phyloP scores from a whole-genome alignment of 106 monocot species.

The Agapanthus africanus region DNA sequence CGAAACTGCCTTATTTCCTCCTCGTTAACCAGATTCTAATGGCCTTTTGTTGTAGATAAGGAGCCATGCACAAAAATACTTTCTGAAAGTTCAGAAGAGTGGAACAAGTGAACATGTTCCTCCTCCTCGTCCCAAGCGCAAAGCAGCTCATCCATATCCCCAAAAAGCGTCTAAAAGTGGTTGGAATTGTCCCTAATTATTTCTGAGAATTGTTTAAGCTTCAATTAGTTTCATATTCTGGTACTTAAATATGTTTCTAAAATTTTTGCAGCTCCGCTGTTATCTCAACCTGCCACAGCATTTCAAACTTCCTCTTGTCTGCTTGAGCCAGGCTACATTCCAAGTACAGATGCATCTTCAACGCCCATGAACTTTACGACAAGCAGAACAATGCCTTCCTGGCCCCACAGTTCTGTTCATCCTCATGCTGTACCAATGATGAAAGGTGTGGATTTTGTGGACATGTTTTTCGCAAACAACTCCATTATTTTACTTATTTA shows the following conservation, averaged over 20 bases:
- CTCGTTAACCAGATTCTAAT: conserved; percentile 5
- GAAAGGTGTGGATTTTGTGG: conserved; percentile 37
- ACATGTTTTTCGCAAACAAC: background rate
- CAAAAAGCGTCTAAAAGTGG: conserved; percentile 92
- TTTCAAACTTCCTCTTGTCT: conserved; percentile 45
- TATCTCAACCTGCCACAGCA: conserved; percentile 33
- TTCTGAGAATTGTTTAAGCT: background rate
- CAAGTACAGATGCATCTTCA: conserved; percentile 54
- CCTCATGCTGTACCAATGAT: conserved; percentile 25
- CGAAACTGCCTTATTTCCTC: too few relatives aligned
- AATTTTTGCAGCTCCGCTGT: conserved; percentile 27
- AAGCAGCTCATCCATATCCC: conserved; percentile 99
- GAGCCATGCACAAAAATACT: conserved; percentile 97
- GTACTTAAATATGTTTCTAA: conserved; percentile 17
- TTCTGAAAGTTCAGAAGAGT: conserved; percentile 94
- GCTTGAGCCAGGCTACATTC: conserved; percentile 39
- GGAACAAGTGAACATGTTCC: conserved; percentile 96
- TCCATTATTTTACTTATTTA: background rate
- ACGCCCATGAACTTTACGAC: conserved; percentile 45
- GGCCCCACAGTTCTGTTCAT: conserved; percentile 51
- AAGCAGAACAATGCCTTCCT: conserved; percentile 45
- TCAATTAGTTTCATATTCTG: background rate
- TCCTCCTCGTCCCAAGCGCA: conserved; percentile 94
- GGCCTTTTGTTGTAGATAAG: conserved; percentile 37
- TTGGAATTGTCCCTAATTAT: conserved; percentile 16